Percentiles rank a stretch among this genome's conserved stretches.
phyloP scores from a whole-genome alignment of 257 asterid species.

The Plantago elongata region DNA sequence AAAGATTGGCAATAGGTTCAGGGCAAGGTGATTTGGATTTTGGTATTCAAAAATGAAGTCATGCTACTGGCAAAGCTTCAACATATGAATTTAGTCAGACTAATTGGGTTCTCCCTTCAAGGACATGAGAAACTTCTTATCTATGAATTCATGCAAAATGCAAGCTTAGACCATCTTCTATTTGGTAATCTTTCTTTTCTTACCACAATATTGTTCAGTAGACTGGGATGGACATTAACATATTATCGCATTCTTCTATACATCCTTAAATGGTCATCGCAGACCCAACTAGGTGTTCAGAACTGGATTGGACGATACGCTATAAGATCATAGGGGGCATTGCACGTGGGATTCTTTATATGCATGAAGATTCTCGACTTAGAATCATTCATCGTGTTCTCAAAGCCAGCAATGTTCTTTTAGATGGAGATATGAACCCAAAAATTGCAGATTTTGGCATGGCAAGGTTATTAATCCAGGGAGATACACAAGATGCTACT shows the following conservation, averaged over 20 bases:
- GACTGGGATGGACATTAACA: too few species aligned
- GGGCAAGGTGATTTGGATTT: slow-evolving; percentile 9
- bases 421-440: slow-evolving; percentile 10
- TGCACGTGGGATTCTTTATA: slow-evolving; percentile 1
- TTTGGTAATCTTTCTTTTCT: slow-evolving; percentile 1
- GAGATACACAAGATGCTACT: background rate
- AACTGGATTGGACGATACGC: background rate
- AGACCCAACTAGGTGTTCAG: background rate
- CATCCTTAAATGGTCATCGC: background rate
- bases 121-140: slow-evolving; percentile 8
- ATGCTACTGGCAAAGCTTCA: slow-evolving; percentile 5
- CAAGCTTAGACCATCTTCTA: slow-evolving; percentile 6
- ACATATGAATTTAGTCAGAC: slow-evolving; percentile 5
- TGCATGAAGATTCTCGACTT: slow-evolving; percentile 17
- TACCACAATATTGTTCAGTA: too few species aligned
- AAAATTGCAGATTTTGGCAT: slow-evolving; percentile 14
- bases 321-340: slow-evolving; percentile 7
- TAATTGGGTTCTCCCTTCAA: background rate
- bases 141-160: slow-evolving; percentile 1
- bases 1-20: background rate
- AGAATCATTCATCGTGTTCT: slow-evolving; percentile 8
- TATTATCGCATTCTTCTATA: too few species aligned
- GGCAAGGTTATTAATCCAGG: too few species aligned
- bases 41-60: slow-evolving; percentile 3
- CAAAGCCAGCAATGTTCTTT: slow-evolving; percentile 2